Percentiles rank a stretch among this genome's conserved stretches.
These are phyloP conservation scores for Metrosideros polymorpha DNA, from an alignment of 441 rosid genomes.

Conservation along the genomic window DNA sequence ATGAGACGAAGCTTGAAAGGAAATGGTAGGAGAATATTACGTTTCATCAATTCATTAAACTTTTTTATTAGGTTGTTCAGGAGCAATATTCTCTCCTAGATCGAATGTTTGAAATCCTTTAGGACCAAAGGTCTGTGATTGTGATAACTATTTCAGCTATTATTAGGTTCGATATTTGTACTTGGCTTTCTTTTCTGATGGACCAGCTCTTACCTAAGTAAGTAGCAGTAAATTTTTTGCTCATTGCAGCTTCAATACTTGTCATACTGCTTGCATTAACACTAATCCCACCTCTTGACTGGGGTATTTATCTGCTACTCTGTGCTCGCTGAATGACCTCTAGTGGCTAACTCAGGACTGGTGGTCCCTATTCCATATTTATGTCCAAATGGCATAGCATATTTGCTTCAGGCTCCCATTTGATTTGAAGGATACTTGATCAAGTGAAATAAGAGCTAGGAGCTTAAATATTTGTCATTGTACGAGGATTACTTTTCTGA, in stretches of 20 bases:
- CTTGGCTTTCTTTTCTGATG: not conserved
- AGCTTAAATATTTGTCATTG: not conserved
- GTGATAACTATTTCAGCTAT: not conserved
- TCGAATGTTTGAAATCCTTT: not conserved
- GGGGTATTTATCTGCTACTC: not conserved
- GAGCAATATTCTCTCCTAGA: not conserved
- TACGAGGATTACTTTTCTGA: not conserved
- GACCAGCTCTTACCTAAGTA: not conserved
- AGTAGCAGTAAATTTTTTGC: not conserved
- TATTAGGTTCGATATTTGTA: not conserved
- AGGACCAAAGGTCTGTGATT: not conserved
- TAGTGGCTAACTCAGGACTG: not conserved
- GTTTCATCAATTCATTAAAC: not conserved
- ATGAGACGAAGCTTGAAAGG: not conserved
- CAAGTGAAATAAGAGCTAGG: not conserved
- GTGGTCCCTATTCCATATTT: not conserved
- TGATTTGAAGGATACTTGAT: not conserved
- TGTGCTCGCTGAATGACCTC: not conserved
- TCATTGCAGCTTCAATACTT: not conserved
- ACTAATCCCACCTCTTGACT: not conserved
- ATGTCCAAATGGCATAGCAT: not conserved
- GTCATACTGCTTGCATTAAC: not conserved
- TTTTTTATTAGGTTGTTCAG: not conserved
- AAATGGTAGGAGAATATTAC: not conserved
- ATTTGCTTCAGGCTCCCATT: not conserved